phyloP scores from a whole-genome alignment of 192 early-diverging fungal species.

The Umbelopsis vinacea region DNA sequence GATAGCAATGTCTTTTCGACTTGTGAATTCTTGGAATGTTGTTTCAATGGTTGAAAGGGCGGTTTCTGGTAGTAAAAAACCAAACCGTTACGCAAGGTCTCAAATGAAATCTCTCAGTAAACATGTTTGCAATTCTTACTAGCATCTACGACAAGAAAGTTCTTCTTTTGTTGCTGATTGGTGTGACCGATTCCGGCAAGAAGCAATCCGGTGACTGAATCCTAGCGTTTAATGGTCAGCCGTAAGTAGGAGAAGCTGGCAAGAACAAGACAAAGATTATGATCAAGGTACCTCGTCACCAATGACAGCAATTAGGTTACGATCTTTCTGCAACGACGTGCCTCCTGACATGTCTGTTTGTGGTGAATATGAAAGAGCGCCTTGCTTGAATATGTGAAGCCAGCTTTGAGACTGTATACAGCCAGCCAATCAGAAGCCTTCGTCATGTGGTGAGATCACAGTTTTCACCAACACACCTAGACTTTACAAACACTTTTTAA shows the following conservation, averaged over 20 bases:
- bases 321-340: slow-evolving; percentile 50
- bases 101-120: neutral
- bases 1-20: slow-evolving; percentile 96
- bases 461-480: too few species aligned
- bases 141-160: slow-evolving; percentile 95
- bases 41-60: slow-evolving; percentile 73
- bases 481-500: too few species aligned
- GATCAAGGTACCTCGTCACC: slow-evolving; percentile 60
- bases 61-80: slow-evolving; percentile 59
- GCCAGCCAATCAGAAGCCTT: too few species aligned
- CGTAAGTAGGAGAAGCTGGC: neutral
- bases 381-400: neutral
- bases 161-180: slow-evolving; percentile 88
- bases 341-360: slow-evolving; percentile 30
- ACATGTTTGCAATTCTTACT: slow-evolving; percentile 63
- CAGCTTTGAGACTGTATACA: too few species aligned
- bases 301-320: slow-evolving; percentile 66
- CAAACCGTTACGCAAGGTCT: neutral
- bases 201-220: slow-evolving; percentile 95
- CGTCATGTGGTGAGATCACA: too few species aligned
- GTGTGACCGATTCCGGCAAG: slow-evolving; percentile 97
- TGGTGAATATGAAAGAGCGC: neutral
- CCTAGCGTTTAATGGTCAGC: slow-evolving; percentile 36
- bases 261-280: neutral
- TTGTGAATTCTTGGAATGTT: slow-evolving; percentile 86